A percentile compares a stretch with the other conserved stretches of the same genome.
Evolutionary conservation across 768 basidiomycete genomes (phyloP).

Genomic region (Fibroporia radiculosa): DNA sequence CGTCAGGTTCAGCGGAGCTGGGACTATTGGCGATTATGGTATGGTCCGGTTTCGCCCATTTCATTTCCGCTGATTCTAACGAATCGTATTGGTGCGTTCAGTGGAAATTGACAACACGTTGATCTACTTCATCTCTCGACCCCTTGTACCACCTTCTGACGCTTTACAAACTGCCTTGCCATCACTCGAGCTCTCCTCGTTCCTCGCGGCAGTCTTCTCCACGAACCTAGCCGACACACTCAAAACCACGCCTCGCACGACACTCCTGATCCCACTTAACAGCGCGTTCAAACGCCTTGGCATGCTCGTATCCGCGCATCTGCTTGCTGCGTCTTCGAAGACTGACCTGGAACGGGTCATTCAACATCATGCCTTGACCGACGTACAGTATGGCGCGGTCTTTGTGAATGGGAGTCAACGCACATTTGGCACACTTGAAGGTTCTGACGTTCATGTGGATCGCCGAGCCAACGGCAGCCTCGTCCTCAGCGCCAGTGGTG

Average conservation of each 20-base stretch:
- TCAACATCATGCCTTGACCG: constrained; percentile 76
- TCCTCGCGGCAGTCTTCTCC: constrained; percentile 85
- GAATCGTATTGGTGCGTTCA: constrained; percentile 24
- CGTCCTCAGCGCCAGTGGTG: constrained; percentile 57
- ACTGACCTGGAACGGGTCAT: constrained; percentile 78
- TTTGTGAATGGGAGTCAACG: constrained; percentile 58
- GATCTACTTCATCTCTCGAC: constrained; percentile 84
- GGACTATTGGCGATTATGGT: constrained; percentile 74
- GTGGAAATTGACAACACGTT: constrained; percentile 71
- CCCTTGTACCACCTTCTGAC: constrained; percentile 77
- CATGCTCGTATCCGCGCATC: constrained; percentile 73
- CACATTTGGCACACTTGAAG: constrained; percentile 78
- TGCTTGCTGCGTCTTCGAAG: constrained; percentile 72
- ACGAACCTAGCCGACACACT: constrained; percentile 71
- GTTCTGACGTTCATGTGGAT: constrained; percentile 70
- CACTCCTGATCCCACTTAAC: constrained; percentile 85
- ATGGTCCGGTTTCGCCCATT: constrained; percentile 21
- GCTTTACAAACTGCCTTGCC: constrained; percentile 76
- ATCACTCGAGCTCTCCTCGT: constrained; percentile 78
- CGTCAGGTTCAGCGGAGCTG: constrained; percentile 78
- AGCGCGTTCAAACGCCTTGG: constrained; percentile 85
- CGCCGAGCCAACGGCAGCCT: constrained; percentile 39
- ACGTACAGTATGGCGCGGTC: constrained; percentile 62
- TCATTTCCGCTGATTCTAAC: constrained; percentile 2
- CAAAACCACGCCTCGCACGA: constrained; percentile 56